These are phyloP conservation scores for Fallopia convolvulus DNA, from an alignment of 148 eudicot genomes.

Conservation along the genomic window DNA sequence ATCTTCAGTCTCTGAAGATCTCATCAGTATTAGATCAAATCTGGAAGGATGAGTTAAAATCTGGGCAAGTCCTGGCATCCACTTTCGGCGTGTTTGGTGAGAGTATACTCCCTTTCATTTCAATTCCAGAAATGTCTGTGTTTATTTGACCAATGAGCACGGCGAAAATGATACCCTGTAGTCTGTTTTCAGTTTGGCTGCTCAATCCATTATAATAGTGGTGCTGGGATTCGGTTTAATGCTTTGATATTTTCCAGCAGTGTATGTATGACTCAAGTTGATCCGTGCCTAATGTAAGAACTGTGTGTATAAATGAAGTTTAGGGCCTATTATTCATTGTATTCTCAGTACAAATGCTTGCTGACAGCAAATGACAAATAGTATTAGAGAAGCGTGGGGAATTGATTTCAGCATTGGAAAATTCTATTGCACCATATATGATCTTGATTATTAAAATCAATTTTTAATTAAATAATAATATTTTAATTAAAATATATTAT, in stretches of 20 bases:
- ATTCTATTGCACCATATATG: no score
- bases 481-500: no score
- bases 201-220: neutral
- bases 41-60: constrained; percentile 68
- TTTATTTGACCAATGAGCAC: constrained; percentile 29
- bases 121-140: constrained; percentile 45
- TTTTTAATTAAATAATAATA: no score
- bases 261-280: neutral
- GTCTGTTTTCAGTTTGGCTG: neutral
- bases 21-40: constrained; percentile 43
- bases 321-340: neutral
- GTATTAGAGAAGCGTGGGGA: no score
- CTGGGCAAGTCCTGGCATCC: constrained; percentile 46
- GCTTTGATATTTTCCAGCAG: neutral
- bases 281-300: neutral
- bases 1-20: constrained; percentile 18
- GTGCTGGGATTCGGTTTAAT: neutral
- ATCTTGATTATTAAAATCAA: no score
- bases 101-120: constrained; percentile 55
- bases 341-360: neutral
- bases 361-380: neutral
- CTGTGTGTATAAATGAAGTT: neutral
- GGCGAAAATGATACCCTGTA: neutral
- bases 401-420: no score
- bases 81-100: constrained; percentile 51